Percentiles rank a stretch among this genome's conserved stretches.
Evolutionary conservation across 305 asterid genomes (phyloP).

Genomic region (Lippia alba): DNA sequence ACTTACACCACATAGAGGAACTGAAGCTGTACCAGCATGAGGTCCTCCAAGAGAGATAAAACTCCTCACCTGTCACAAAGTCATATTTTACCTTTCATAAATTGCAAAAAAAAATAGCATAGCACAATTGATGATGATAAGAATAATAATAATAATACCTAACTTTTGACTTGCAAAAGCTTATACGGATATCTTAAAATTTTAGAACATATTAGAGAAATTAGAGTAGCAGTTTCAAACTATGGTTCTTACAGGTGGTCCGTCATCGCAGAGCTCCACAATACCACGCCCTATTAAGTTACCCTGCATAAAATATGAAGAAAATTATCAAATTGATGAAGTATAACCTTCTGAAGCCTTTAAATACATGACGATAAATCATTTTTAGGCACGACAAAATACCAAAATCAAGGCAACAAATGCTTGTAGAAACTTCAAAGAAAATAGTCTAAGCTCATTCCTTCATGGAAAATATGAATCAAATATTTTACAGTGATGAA

Average conservation of each 20-base stretch:
- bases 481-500: no score
- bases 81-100: conserved; percentile 19
- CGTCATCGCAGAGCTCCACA: conserved; percentile 86
- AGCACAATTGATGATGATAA: conserved; percentile 3
- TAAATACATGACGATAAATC: background rate
- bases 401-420: no score
- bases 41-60: conserved; percentile 92
- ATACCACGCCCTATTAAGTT: conserved; percentile 93
- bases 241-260: conserved; percentile 76
- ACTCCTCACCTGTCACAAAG: conserved; percentile 70
- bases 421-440: background rate
- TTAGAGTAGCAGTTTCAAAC: conserved; percentile 11
- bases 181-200: background rate
- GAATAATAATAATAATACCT: background rate
- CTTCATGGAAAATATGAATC: background rate
- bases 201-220: conserved; percentile 9
- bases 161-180: background rate
- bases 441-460: background rate
- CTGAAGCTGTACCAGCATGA: conserved; percentile 98
- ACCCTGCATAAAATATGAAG: conserved; percentile 63
- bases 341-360: conserved; percentile 11
- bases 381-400: no score
- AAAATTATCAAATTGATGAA: conserved; percentile 25
- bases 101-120: conserved; percentile 12
- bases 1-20: conserved; percentile 97